Evolutionary conservation across 2,329 filamentous ascomycete genomes (phyloP).

Genomic region (Fusarium xyrophilum): DNA sequence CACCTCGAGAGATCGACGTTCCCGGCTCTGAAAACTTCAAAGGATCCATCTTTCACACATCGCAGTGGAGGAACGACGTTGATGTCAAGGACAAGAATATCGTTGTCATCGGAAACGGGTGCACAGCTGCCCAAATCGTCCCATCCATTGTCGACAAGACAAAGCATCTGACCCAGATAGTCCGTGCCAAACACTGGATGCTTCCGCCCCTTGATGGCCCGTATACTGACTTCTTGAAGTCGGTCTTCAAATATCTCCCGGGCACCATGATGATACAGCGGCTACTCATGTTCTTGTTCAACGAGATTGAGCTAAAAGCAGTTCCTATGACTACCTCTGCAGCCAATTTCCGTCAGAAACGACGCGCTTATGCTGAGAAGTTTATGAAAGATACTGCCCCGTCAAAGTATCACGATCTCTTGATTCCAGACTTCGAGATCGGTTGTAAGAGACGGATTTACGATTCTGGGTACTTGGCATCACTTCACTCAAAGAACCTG

Average conservation of each 20-base stretch:
- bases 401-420: neutral
- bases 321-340: neutral
- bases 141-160: neutral
- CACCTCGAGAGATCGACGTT: neutral
- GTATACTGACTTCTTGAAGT: neutral
- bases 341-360: neutral
- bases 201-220: neutral
- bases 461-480: neutral
- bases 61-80: neutral
- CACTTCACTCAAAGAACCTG: neutral
- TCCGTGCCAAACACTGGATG: conserved; percentile 1
- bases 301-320: neutral
- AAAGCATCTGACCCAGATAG: neutral
- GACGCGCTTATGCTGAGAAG: neutral
- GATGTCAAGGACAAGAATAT: neutral
- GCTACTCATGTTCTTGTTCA: neutral
- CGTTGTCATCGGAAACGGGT: neutral
- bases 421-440: neutral
- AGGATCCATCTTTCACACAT: neutral
- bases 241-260: neutral
- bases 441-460: neutral
- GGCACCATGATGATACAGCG: neutral
- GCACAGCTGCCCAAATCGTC: neutral
- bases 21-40: neutral
- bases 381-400: neutral